Evolutionary conservation across 495 filamentous ascomycete species (phyloP).

Genomic region (Aspergillus incahuasiensis): DNA sequence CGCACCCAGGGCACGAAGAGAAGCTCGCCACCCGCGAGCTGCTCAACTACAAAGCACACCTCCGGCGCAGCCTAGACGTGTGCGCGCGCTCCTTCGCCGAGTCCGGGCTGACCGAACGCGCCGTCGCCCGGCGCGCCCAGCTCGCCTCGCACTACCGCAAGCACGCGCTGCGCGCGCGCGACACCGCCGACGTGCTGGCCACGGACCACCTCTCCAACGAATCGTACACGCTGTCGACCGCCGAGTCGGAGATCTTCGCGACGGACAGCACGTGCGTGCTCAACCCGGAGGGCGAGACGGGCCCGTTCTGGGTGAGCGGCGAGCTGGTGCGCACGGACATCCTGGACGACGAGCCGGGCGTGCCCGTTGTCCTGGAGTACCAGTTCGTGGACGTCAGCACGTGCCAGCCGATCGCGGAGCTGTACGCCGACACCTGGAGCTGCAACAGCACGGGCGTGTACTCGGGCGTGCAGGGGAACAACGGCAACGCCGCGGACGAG

Average conservation of each 20-base stretch:
- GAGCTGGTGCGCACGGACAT: constrained; percentile 51
- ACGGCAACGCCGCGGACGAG: constrained; percentile 39
- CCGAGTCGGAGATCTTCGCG: background rate
- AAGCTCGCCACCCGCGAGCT: background rate
- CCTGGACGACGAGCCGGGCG: constrained; percentile 40
- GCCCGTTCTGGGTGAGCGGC: constrained; percentile 12
- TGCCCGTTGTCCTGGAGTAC: constrained; percentile 49
- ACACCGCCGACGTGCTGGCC: background rate
- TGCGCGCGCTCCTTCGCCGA: background rate
- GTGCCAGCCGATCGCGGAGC: constrained; percentile 44
- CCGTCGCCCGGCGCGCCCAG: background rate
- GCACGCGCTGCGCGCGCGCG: background rate
- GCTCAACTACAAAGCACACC: constrained; percentile 1
- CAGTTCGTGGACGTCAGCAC: constrained; percentile 52
- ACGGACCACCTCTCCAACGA: background rate
- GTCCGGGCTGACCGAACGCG: background rate
- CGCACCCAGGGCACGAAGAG: constrained; percentile 4
- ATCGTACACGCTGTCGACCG: background rate
- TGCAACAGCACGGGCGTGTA: constrained; percentile 57
- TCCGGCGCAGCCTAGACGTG: background rate
- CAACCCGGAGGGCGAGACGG: constrained; percentile 2
- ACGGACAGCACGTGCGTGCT: constrained; percentile 1
- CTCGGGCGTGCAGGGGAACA: constrained; percentile 49
- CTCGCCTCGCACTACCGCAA: background rate
- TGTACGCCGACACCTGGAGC: constrained; percentile 53